Evolutionary conservation across 139 green algal genomes (phyloP), one percentile per base, ranked within the genome.

Genomic region (Astrephomene gubernaculifera): DNA sequence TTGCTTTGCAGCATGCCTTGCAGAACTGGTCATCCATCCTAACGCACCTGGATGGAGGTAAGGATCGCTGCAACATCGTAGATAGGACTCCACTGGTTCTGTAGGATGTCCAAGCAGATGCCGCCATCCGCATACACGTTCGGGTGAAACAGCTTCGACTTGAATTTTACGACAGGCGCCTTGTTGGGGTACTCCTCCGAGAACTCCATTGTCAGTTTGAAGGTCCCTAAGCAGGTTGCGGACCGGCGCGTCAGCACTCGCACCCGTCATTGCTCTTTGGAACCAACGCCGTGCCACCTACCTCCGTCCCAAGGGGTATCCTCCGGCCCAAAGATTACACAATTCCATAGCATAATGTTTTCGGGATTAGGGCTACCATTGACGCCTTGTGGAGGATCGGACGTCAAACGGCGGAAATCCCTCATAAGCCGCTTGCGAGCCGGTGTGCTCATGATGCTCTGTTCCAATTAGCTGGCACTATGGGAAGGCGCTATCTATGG

Each of bases 61-160:
- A 99, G 90, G 52, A 99, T 97, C 17, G 97, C 97, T 21, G 94
- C 92, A 0, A 99, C 97, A 74, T 99, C 97, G 76, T 99, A 99
- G 87, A 99, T 99, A n/a, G 97, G 97, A 82, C 93, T 98, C 97
- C 97, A 99, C 90, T 98, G 94, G 73, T 99, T 99, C 78, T 99
- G 97, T 35, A 99, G 83, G 71, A 99, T 99, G 91, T 99, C 97
- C 49, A 99, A 68, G 89, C 97, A 99, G 52, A 99, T 99, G 79
- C 90, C 92, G 8, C 97, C 97, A 85, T 99, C 97, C 5, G 92
- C 92, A 75, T 99, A 99, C 22, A 99, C 96, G 91, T 99, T 99
- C 21, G 97, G 97, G 90, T 99, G 97, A 74, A 98, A 99, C 89
- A 99, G 94, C 10, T 90, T 95, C 0, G 94, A 97, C 80, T 96